Percentiles rank a stretch among this genome's conserved stretches.
Conservation (phyloP, 2,329 filamentous ascomycete species). For the Domatiomyces catenatus region DNA sequence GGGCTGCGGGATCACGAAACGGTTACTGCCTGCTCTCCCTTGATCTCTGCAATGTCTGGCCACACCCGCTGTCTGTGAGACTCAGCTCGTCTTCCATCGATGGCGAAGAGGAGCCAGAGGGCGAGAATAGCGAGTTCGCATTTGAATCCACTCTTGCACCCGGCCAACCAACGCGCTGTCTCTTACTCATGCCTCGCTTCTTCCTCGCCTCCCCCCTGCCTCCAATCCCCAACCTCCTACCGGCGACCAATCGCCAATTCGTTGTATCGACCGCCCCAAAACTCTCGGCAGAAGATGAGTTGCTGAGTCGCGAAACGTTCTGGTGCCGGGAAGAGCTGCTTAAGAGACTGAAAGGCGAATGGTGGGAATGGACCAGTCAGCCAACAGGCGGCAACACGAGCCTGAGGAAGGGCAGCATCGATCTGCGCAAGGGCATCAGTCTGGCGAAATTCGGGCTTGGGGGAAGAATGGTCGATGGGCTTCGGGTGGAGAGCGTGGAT, state of each 20-base stretch:
- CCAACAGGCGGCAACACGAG: slow-evolving; percentile 26
- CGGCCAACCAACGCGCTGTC: slow-evolving; percentile 53
- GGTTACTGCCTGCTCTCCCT: slow-evolving; percentile 61
- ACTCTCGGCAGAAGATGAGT: slow-evolving; percentile 64
- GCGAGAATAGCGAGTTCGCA: slow-evolving; percentile 24
- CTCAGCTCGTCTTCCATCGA: slow-evolving; percentile 24
- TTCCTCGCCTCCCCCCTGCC: slow-evolving; percentile 63
- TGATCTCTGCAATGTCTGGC: slow-evolving; percentile 83
- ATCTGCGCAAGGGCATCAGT: slow-evolving; percentile 55
- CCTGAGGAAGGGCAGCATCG: slow-evolving; percentile 50
- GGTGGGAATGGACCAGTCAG: slow-evolving; percentile 37
- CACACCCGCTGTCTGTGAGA: slow-evolving; percentile 55
- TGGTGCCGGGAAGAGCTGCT: slow-evolving; percentile 81
- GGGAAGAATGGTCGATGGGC: slow-evolving; percentile 63
- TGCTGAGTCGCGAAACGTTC: slow-evolving; percentile 64
- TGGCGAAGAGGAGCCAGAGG: slow-evolving; percentile 8
- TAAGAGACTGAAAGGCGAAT: slow-evolving; percentile 52
- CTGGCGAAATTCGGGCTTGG: slow-evolving; percentile 32
- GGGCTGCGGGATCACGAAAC: slow-evolving; percentile 14
- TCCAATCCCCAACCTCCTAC: slow-evolving; percentile 53
- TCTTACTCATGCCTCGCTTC: slow-evolving; percentile 60
- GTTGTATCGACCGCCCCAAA: slow-evolving; percentile 63
- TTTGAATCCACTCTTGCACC: slow-evolving; percentile 31
- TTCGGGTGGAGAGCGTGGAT: slow-evolving; percentile 66
- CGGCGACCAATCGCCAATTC: slow-evolving; percentile 71